Evolutionary conservation across 1,284 basidiomycete genomes (phyloP).

Genomic region (Volvariella volvacea): DNA sequence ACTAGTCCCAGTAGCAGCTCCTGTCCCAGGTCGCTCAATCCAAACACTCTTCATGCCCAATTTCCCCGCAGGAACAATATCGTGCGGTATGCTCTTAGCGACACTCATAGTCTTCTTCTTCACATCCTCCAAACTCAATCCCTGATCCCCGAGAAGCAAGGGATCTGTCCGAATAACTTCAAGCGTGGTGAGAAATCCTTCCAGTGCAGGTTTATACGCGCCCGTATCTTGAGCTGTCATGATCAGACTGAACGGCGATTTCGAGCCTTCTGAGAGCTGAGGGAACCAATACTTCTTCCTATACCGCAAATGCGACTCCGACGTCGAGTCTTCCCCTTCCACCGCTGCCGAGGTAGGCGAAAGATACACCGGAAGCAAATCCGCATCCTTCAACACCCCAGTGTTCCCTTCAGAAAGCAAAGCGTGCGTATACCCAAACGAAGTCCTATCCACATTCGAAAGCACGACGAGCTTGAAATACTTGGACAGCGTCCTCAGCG

Average conservation of each 20-base stretch:
- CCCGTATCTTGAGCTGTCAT: slow-evolving; percentile 64
- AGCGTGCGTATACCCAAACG: slow-evolving; percentile 55
- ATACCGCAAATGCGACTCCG: slow-evolving; percentile 17
- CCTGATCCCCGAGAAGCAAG: slow-evolving; percentile 24
- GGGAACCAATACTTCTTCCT: slow-evolving; percentile 33
- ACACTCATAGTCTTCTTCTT: slow-evolving; percentile 39
- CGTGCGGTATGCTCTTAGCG: slow-evolving; percentile 55
- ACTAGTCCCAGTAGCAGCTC: slow-evolving; percentile 31
- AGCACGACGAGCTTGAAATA: slow-evolving; percentile 64
- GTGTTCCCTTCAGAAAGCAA: slow-evolving; percentile 39
- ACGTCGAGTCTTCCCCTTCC: neutral
- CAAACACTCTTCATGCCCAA: slow-evolving; percentile 50
- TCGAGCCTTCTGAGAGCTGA: slow-evolving; percentile 25
- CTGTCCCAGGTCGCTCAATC: slow-evolving; percentile 51
- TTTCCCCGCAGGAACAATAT: slow-evolving; percentile 46
- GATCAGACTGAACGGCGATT: slow-evolving; percentile 55
- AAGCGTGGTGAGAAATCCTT: slow-evolving; percentile 46
- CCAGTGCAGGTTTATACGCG: slow-evolving; percentile 63
- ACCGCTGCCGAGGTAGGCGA: slow-evolving; percentile 10
- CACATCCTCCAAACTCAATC: slow-evolving; percentile 32
- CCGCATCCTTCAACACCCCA: too few relatives aligned
- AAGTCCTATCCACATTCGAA: slow-evolving; percentile 65
- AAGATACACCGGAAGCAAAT: slow-evolving; percentile 10
- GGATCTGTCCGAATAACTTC: slow-evolving; percentile 36
- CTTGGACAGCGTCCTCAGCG: slow-evolving; percentile 50